phyloP scores from a whole-genome alignment of 495 filamentous ascomycete genomes.

The Aspergillus cavernicola region DNA sequence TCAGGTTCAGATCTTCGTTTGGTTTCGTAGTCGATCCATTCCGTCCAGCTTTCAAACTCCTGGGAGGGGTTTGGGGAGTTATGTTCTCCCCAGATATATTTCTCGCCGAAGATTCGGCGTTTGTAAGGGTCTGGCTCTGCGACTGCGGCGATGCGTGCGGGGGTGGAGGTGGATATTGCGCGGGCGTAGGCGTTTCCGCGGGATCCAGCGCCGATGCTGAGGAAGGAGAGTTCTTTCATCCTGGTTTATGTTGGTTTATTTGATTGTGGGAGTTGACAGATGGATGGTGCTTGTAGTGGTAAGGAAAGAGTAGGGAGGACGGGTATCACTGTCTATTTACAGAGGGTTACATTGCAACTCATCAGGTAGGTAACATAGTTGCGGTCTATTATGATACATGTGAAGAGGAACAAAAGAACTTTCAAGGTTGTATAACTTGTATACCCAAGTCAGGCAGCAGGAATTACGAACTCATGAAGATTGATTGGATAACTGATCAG shows the following conservation, averaged over 20 bases:
- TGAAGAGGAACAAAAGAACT: too few relatives aligned
- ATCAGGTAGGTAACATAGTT: too few relatives aligned
- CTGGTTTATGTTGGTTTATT: neutral
- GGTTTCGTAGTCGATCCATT: slow-evolving; percentile 41
- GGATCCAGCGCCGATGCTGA: slow-evolving; percentile 86
- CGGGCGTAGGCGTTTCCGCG: slow-evolving; percentile 73
- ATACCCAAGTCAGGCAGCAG: too few relatives aligned
- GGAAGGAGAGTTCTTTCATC: slow-evolving; percentile 44
- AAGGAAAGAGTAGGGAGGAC: neutral
- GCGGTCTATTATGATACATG: too few relatives aligned
- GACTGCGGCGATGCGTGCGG: slow-evolving; percentile 67
- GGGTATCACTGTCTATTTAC: too few relatives aligned
- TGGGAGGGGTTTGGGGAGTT: slow-evolving; percentile 48
- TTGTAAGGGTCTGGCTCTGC: slow-evolving; percentile 81
- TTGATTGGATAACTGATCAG: too few relatives aligned
- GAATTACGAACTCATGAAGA: too few relatives aligned
- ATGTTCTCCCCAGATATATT: slow-evolving; percentile 61
- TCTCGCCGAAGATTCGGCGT: slow-evolving; percentile 59
- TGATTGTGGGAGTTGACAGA: too few relatives aligned
- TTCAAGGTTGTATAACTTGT: too few relatives aligned
- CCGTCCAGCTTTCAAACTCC: slow-evolving; percentile 68
- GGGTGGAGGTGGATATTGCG: slow-evolving; percentile 56
- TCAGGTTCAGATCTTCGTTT: neutral
- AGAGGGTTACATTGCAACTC: slow-evolving; percentile 26
- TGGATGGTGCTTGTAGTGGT: neutral